These are phyloP conservation scores for Kalmusia sp. DNA, from an alignment of 2,329 filamentous ascomycete species.

Conservation along the genomic window DNA sequence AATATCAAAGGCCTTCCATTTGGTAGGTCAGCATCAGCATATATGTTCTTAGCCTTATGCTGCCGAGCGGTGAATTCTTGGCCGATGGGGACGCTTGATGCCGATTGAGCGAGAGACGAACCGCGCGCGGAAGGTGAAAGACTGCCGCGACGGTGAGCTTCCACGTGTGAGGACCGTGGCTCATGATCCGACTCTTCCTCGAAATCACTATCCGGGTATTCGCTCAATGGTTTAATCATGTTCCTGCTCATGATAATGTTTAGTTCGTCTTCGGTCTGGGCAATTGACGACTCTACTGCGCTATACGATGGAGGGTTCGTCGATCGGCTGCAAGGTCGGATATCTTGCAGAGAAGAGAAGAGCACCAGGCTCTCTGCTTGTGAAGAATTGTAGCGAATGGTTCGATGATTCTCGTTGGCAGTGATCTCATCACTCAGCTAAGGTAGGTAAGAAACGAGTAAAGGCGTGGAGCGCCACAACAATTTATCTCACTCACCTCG, in stretches of 20 bases:
- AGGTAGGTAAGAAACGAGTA: not conserved
- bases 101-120: not conserved
- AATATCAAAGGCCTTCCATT: not conserved
- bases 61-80: not conserved
- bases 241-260: not conserved
- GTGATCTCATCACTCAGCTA: not conserved
- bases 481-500: not conserved
- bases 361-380: not conserved
- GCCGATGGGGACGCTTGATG: not conserved
- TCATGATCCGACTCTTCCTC: constrained; percentile 1
- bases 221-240: not conserved
- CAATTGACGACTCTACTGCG: not conserved
- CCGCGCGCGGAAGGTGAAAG: not conserved
- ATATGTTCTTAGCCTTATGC: not conserved
- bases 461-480: not conserved
- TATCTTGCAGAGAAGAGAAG: not conserved
- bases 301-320: not conserved
- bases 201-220: not conserved
- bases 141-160: not conserved
- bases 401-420: not conserved
- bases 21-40: not conserved
- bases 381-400: not conserved
- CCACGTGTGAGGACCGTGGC: not conserved
- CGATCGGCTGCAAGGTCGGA: not conserved
- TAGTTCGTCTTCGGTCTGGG: not conserved